Evolutionary conservation across 176 grass and related monocot species (phyloP), one percentile per base, ranked within the genome.

Genomic region (Areca catechu): DNA sequence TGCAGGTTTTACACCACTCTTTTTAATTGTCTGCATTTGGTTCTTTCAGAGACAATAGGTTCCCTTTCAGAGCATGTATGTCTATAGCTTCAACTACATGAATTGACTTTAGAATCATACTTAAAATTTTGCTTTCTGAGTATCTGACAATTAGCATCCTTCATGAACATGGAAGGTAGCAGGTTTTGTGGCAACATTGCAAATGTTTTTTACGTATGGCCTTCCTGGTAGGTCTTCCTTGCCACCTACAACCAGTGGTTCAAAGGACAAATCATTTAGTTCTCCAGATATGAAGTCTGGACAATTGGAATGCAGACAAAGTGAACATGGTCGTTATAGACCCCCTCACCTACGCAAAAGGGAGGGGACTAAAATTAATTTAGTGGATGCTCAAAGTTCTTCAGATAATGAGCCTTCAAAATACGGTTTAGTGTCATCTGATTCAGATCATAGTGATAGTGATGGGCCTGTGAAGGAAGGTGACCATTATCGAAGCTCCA

Each of bases 371-470:
- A 67, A 21, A 24, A 79, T 53, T 64, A 63, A 65, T 74, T 48
- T 22, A 56, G 20, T 60, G 18, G 66, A 83, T 51, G 56, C 65
- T 79, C 80, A 9, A 63, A 81, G 60, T 51, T 70, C 67, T 83
- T 96, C 77, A 49, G 91, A 90, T 65, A 72, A 60, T 71, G 82
- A 79, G 57, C 63, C 71, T 84, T 84, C 77, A 76, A 79, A 72
- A 82, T 87, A 77, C 79, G 80, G 83, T 86, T 76, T 86, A 66
- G 76, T 71, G 57, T 96, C 83, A 22, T 96, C 91, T 67, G 91
- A 96, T 73, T 96, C 91, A 50, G 91, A 96, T 84, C 74, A 86
- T 51, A 96, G 91, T 57, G 86, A 90, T 83, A 87, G 57, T 50
- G 91, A 96, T 84, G 73, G 78, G 57, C 74, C 73, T 79, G 58